Evolutionary conservation across 306 rosid species (phyloP), one percentile per base, ranked within the genome.

Genomic region (Prunus armeniaca): DNA sequence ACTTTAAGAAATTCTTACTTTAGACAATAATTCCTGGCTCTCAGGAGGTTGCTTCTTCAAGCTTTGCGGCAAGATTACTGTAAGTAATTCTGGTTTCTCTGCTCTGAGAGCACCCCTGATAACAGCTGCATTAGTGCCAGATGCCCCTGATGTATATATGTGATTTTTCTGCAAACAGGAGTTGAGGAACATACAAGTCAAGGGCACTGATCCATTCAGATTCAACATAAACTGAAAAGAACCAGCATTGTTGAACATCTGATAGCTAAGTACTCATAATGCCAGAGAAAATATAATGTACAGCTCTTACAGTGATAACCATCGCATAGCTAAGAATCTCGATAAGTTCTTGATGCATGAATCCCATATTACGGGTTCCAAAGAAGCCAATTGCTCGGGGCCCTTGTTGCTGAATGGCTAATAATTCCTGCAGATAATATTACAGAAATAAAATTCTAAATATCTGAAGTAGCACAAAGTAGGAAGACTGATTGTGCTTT

Each of bases 331-430:
- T 95, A 76, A 95, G 97, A 87, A 95, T 95, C 88, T 95, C 99
- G 69, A 95, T 92, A 73, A 95, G 93, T 62, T 95, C 91, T 84
- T 95, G 99, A 81, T 95, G 99, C 99, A 92, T 89, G 88, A 95
- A 95, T 73, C 99, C 99, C 99, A 95, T 95, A 84, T 95, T 95
- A 79, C 99, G 82, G 6, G 99, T 95, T 77, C 97, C 99, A 84
- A 95, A 95, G 83, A 95, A 95, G 72, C 97, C 97, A 74, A 95
- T 92, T 78, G 99, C 79, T 88, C 99, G 87, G 63, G 99, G 99
- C 76, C 99, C 99, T 89, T 95, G 97, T 84, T 95, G 99, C 82
- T 95, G 99, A 89, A 95, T 95, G 80, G 99, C 99, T 78, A 95
- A 84, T 81, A 95, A 86, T 80, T 95, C 99, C 99, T 95, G 90